Percentiles rank a stretch among this genome's conserved stretches.
Conservation (phyloP, 345 rosid species). For the Lumnitzera littorea region DNA sequence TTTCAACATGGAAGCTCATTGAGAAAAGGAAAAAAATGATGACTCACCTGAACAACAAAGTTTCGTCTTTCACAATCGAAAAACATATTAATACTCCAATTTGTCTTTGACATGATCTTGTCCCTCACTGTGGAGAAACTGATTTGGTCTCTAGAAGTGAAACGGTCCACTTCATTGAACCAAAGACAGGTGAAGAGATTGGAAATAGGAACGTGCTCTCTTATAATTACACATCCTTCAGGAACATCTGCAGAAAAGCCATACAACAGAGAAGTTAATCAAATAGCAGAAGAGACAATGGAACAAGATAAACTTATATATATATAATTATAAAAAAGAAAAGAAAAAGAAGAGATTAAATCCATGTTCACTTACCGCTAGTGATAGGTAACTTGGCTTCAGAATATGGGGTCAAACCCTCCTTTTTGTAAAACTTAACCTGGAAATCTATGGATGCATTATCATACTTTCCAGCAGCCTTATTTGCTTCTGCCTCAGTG, state of each 20-base stretch:
- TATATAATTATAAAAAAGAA: not conserved
- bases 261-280: slow-evolving; percentile 3
- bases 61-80: slow-evolving; percentile 95
- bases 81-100: slow-evolving; percentile 88
- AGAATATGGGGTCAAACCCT: slow-evolving; percentile 85
- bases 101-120: slow-evolving; percentile 61
- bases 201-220: slow-evolving; percentile 92
- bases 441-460: slow-evolving; percentile 88
- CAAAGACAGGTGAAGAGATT: slow-evolving; percentile 94
- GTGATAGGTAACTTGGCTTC: slow-evolving; percentile 84
- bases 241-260: slow-evolving; percentile 75
- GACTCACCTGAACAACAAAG: slow-evolving; percentile 88
- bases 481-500: slow-evolving; percentile 92
- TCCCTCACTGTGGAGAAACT: slow-evolving; percentile 95
- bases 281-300: not conserved
- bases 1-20: not conserved
- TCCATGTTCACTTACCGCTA: slow-evolving; percentile 47
- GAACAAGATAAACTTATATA: no score
- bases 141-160: slow-evolving; percentile 95
- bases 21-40: not conserved
- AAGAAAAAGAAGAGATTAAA: not conserved
- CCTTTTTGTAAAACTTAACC: slow-evolving; percentile 77
- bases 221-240: slow-evolving; percentile 93
- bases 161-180: slow-evolving; percentile 97
- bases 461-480: slow-evolving; percentile 96